These are phyloP conservation scores for Penicilliopsis zonata DNA, from an alignment of 495 filamentous ascomycete species.

Conservation along the genomic window DNA sequence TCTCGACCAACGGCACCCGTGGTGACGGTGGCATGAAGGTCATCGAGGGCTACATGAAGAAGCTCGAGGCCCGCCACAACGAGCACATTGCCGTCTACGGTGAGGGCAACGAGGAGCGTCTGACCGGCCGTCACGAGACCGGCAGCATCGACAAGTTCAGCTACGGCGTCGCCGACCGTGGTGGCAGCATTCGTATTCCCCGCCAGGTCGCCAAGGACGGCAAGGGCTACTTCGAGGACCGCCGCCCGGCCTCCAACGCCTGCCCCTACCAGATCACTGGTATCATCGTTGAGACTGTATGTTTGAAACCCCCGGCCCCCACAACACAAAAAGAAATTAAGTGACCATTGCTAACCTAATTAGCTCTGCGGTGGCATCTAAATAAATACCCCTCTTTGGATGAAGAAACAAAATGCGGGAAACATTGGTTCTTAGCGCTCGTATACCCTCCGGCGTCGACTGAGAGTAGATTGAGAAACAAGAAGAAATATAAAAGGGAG, in stretches of 20 bases:
- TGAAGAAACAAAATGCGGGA: slow-evolving; percentile 12
- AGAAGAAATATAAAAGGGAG: too few species aligned
- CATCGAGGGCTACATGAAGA: slow-evolving; percentile 79
- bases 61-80: slow-evolving; percentile 74
- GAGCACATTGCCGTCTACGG: slow-evolving; percentile 98
- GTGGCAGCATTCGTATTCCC: slow-evolving; percentile 87
- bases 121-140: slow-evolving; percentile 95
- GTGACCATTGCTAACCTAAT: slow-evolving; percentile 4
- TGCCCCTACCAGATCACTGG: slow-evolving; percentile 95
- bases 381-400: slow-evolving; percentile 16
- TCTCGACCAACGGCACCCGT: slow-evolving; percentile 79
- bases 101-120: slow-evolving; percentile 81
- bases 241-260: slow-evolving; percentile 87
- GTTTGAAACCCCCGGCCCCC: too few species aligned
- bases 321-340: too few species aligned
- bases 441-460: slow-evolving; percentile 38
- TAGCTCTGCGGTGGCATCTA: slow-evolving; percentile 34
- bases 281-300: slow-evolving; percentile 73
- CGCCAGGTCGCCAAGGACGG: slow-evolving; percentile 81
- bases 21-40: slow-evolving; percentile 86
- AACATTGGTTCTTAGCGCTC: slow-evolving; percentile 33
- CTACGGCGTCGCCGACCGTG: slow-evolving; percentile 93
- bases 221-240: slow-evolving; percentile 97
- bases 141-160: slow-evolving; percentile 87
- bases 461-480: too few species aligned